Conservation (phyloP, 805 yeast species). For the Komagataella pseudopastoris region DNA sequence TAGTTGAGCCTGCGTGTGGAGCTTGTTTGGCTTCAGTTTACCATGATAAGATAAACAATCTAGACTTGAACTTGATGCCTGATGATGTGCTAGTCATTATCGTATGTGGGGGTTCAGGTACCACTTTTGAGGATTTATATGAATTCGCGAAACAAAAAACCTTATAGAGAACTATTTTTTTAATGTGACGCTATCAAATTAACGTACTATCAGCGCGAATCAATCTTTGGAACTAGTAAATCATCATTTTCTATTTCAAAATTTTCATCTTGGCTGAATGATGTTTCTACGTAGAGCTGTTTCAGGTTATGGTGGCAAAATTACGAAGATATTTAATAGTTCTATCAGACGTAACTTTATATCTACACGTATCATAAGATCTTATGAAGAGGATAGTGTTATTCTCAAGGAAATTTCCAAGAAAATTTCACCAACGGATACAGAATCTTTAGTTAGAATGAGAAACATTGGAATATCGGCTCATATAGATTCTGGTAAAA, state of each 20-base stretch:
- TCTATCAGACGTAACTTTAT: neutral
- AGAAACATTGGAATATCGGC: conserved; percentile 97
- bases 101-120: conserved; percentile 40
- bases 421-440: conserved; percentile 36
- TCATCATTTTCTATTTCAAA: neutral
- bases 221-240: neutral
- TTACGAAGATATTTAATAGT: neutral
- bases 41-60: conserved; percentile 15
- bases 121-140: conserved; percentile 1
- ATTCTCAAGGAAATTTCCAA: conserved; percentile 44
- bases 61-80: conserved; percentile 19
- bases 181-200: neutral
- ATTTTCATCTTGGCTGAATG: neutral
- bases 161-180: neutral
- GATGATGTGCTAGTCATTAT: conserved; percentile 36
- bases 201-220: neutral
- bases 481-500: conserved; percentile 95
- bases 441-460: conserved; percentile 38
- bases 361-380: conserved; percentile 8
- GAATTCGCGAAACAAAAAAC: neutral
- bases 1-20: conserved; percentile 67
- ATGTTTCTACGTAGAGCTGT: neutral
- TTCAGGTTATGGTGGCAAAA: neutral
- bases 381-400: conserved; percentile 66
- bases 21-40: conserved; percentile 48